Percentiles rank a stretch among this genome's conserved stretches.
Evolutionary conservation across 345 rosid genomes (phyloP).

Genomic region (Gossypium longicalyx): DNA sequence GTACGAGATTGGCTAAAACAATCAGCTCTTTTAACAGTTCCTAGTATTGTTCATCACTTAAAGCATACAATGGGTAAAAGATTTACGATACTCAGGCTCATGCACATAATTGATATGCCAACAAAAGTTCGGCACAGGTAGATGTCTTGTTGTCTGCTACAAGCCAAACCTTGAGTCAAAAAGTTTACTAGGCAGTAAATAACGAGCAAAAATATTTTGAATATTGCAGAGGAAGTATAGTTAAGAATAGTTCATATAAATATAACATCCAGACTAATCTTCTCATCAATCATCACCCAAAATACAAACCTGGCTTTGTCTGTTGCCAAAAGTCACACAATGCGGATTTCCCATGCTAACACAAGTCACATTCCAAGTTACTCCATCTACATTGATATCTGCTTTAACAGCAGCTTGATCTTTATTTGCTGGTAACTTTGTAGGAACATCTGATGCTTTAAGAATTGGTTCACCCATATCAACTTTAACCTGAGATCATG

Average conservation of each 20-base stretch:
- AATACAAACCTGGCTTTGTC: constrained; percentile 53
- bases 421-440: constrained; percentile 61
- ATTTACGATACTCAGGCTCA: neutral
- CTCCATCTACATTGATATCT: constrained; percentile 70
- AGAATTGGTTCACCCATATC: constrained; percentile 94
- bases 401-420: constrained; percentile 56
- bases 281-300: constrained; percentile 9
- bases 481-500: constrained; percentile 61
- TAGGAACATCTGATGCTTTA: constrained; percentile 76
- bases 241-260: neutral
- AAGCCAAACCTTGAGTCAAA: neutral
- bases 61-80: neutral
- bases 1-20: neutral
- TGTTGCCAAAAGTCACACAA: constrained; percentile 70
- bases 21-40: neutral
- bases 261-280: neutral
- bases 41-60: neutral
- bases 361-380: constrained; percentile 86
- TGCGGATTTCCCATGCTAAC: constrained; percentile 99
- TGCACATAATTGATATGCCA: neutral
- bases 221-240: neutral
- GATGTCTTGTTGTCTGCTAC: neutral
- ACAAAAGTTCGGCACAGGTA: neutral
- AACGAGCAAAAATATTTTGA: neutral
- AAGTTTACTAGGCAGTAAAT: neutral